Percentiles rank a stretch among this genome's conserved stretches.
These are phyloP conservation scores for Penicillium ochrochloron DNA, from an alignment of 495 filamentous ascomycete genomes.

Conservation along the genomic window DNA sequence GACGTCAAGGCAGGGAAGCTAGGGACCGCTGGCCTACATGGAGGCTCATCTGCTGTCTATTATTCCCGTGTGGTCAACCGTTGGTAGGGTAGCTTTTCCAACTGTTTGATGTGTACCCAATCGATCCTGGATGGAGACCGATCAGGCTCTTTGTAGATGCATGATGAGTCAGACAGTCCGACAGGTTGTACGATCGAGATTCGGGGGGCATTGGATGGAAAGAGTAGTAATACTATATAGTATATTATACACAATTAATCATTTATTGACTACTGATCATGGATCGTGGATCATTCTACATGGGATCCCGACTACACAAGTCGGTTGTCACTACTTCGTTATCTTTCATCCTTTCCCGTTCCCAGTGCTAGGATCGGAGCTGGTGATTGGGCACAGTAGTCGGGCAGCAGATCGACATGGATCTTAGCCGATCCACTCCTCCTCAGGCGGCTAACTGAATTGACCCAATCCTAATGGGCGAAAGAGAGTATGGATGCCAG, in stretches of 20 bases:
- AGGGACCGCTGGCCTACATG: neutral
- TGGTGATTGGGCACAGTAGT: slow-evolving; percentile 30
- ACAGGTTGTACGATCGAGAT: neutral
- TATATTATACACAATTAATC: neutral
- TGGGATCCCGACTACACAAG: neutral
- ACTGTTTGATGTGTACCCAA: neutral
- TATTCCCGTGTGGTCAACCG: neutral
- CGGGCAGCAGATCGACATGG: slow-evolving; percentile 25
- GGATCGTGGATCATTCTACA: neutral
- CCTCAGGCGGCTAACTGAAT: neutral
- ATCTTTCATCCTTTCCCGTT: neutral
- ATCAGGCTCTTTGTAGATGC: neutral
- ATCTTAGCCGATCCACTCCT: neutral
- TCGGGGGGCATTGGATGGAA: neutral
- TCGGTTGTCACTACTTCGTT: neutral
- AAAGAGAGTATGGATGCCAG: too few relatives aligned
- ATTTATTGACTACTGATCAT: neutral
- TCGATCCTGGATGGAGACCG: neutral
- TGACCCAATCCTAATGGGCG: neutral
- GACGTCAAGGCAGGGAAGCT: too few relatives aligned
- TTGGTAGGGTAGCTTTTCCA: neutral
- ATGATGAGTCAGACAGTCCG: neutral
- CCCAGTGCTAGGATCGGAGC: neutral
- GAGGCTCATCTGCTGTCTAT: neutral
- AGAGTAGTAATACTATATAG: neutral